Base-by-base conservation (phyloP, 176 grass and related monocot genomes). In the Bromus sterilis region DNA sequence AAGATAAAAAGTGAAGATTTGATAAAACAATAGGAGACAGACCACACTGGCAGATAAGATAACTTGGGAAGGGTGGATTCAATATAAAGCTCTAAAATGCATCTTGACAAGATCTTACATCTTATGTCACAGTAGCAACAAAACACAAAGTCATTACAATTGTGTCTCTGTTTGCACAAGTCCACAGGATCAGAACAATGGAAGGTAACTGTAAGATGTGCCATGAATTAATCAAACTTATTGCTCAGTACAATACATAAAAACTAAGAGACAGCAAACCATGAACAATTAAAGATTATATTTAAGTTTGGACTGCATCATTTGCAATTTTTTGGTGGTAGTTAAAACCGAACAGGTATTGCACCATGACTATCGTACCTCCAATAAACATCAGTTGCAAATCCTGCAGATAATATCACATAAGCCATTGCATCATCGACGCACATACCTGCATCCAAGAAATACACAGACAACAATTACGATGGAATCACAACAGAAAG, bases 391-490 rank as follows among this genome's bases (percentile, higher is more conserved):
- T 66, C 56, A 11, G 58, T 29, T 23, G 48, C 56, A 25, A 15
- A 56, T 37, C 29, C 30, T 72, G 33, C 62, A 55, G 9, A 80
- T 2, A 16, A 68, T 67, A 57, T 41, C 71, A 75, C 18, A 24
- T 7, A 65, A 20, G 78, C 44, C 55, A 15, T 59, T 23, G 0
- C 44, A 64, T 89, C 74, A 89, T 53, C 49, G 20, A 6, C 58
- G 66, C 1, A 75, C 36, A 74, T 84, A 82, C 48, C 88, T 86
- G 83, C 83, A 82, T 42, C 11, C 4, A 42, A 71, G 14, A 6
- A 77, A 56, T 24, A 71, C 2, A 44, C 24, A 31, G 16, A 44
- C 32, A 60, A 18, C 67, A 48, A 39, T 48, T 32, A 74, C 11
- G 36, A 86, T 33, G 42, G 32, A 26, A 78, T 33, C 5, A 15